Percentiles rank a stretch among this genome's conserved stretches.
Conservation (phyloP, 345 rosid genomes). For the Brassica rapa region DNA sequence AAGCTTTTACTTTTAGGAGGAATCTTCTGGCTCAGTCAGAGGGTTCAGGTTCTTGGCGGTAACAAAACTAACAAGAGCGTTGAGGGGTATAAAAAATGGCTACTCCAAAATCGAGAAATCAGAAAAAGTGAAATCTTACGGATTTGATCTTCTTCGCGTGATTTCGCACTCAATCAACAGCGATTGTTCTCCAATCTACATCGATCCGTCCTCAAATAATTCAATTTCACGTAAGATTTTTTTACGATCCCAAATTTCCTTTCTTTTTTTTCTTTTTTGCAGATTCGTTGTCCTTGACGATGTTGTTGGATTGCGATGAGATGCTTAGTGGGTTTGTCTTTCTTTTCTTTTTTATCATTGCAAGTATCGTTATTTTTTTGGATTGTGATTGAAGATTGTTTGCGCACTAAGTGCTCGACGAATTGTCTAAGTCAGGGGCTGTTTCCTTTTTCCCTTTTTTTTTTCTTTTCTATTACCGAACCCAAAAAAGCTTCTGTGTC, state of each 20-base stretch:
- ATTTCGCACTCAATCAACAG: conserved; percentile 31
- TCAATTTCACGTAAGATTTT: conserved; percentile 10
- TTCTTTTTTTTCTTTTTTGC: neutral
- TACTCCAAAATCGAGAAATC: conserved; percentile 18
- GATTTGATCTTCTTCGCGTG: conserved; percentile 23
- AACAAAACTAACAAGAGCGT: conserved; percentile 10
- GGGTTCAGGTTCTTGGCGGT: conserved; percentile 34
- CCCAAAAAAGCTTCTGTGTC: conserved; percentile 11
- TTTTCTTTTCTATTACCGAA: neutral
- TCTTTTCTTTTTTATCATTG: neutral
- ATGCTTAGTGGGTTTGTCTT: conserved; percentile 2
- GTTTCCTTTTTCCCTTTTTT: neutral
- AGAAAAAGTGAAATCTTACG: conserved; percentile 8
- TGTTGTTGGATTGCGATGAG: neutral
- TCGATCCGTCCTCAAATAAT: neutral
- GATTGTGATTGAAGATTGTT: conserved; percentile 28
- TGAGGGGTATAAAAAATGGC: conserved; percentile 7
- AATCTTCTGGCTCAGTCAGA: conserved; percentile 28
- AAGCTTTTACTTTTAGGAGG: neutral
- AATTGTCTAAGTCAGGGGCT: conserved; percentile 34
- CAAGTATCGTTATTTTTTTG: neutral
- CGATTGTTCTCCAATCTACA: conserved; percentile 16
- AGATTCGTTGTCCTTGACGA: neutral
- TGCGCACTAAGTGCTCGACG: conserved; percentile 42
- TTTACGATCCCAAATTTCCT: neutral